These are phyloP conservation scores for Candida adriatica DNA, from an alignment of 805 yeast species.

Conservation along the genomic window DNA sequence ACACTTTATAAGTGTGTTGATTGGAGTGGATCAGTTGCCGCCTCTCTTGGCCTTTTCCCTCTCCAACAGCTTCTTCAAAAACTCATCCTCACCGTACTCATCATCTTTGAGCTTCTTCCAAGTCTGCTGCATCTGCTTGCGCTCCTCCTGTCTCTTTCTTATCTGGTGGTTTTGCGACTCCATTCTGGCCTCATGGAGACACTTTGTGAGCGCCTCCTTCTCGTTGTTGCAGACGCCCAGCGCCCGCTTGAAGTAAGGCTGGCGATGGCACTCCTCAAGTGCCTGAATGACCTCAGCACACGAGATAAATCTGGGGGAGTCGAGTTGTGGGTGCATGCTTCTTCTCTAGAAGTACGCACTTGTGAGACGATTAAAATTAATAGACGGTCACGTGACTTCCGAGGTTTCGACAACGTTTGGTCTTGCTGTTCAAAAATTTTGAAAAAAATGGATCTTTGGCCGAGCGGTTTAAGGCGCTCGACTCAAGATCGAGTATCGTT, in stretches of 20 bases:
- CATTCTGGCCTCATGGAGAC: constrained; percentile 73
- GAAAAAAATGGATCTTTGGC: constrained; percentile 17
- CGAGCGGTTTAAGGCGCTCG: constrained; percentile 22
- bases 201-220: constrained; percentile 69
- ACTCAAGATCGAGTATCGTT: constrained; percentile 21
- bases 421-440: constrained; percentile 7
- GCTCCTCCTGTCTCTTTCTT: constrained; percentile 46
- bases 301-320: constrained; percentile 41
- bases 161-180: constrained; percentile 51
- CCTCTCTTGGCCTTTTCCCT: constrained; percentile 37
- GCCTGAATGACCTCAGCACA: constrained; percentile 83
- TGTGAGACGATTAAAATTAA: background rate
- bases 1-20: constrained; percentile 4
- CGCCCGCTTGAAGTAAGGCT: constrained; percentile 58
- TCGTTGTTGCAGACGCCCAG: constrained; percentile 81
- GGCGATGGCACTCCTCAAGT: constrained; percentile 79
- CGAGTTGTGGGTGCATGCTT: constrained; percentile 51
- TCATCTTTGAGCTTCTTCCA: constrained; percentile 68
- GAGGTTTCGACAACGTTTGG: constrained; percentile 5
- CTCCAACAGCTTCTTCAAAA: constrained; percentile 59
- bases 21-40: constrained; percentile 5
- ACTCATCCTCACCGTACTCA: constrained; percentile 68
- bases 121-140: constrained; percentile 44
- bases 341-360: background rate
- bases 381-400: background rate